phyloP scores from a whole-genome alignment of 768 basidiomycete genomes.

The Lepiota brunneoincarnata region DNA sequence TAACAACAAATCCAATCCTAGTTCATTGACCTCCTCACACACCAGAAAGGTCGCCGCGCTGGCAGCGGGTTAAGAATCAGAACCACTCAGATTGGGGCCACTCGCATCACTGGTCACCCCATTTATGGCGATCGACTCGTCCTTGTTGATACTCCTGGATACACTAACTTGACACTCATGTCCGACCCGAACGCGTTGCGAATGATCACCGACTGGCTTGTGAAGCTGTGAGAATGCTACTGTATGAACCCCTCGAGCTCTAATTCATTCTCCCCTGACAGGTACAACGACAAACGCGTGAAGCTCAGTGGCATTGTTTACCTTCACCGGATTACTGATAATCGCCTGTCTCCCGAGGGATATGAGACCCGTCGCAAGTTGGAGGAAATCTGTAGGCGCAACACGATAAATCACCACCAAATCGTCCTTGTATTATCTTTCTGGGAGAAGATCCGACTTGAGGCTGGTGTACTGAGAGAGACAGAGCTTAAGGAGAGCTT shows the following conservation, averaged over 20 bases:
- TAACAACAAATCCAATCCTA: neutral
- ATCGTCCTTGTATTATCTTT: conserved; percentile 14
- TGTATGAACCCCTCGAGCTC: no score
- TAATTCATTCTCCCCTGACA: neutral
- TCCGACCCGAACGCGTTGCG: neutral
- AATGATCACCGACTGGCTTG: conserved; percentile 4
- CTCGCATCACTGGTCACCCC: conserved; percentile 2
- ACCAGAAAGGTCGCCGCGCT: conserved; percentile 1
- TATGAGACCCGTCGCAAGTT: no score
- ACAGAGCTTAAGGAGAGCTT: conserved; percentile 14
- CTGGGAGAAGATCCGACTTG: conserved; percentile 5
- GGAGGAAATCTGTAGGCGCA: conserved; percentile 12
- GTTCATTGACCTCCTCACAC: conserved; percentile 8
- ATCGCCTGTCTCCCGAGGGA: conserved; percentile 8
- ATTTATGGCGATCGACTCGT: conserved; percentile 5
- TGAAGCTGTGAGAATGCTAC: neutral
- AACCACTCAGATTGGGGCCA: conserved; percentile 1
- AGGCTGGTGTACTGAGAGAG: conserved; percentile 12
- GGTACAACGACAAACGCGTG: conserved; percentile 4
- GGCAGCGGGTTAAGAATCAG: neutral
- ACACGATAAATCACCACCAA: conserved; percentile 6
- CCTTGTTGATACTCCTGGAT: conserved; percentile 12
- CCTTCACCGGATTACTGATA: conserved; percentile 14
- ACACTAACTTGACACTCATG: neutral
- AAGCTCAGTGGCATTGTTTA: conserved; percentile 15